Percentiles rank a stretch among this genome's conserved stretches.
Conservation (phyloP, 106 monocot genomes). For the Amphibolis antarctica region DNA sequence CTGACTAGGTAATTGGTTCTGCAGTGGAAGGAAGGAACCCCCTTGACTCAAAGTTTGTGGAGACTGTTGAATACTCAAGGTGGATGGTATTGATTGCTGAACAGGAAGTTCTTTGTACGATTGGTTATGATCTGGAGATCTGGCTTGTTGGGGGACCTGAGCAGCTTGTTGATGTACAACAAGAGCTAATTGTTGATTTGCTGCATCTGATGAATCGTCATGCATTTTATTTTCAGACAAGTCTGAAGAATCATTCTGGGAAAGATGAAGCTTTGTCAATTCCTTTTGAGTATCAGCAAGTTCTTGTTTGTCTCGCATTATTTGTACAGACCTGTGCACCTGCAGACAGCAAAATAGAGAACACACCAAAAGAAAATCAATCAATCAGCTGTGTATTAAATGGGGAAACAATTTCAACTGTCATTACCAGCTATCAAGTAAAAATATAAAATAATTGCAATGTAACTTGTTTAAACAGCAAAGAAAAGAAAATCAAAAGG, state of each 20-base stretch:
- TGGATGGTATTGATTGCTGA: constrained; percentile 19
- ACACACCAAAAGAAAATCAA: no score
- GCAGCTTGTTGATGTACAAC: constrained; percentile 38
- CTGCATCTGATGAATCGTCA: constrained; percentile 23
- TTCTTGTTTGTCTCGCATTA: constrained; percentile 89
- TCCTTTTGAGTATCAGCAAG: constrained; percentile 83
- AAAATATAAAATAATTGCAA: no score
- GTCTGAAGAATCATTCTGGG: constrained; percentile 41
- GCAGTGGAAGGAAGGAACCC: constrained; percentile 26
- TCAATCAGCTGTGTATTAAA: no score
- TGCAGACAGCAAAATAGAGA: constrained; percentile 2
- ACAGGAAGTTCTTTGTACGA: constrained; percentile 16
- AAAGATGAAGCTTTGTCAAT: constrained; percentile 56
- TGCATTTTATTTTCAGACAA: constrained; percentile 31
- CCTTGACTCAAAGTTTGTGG: constrained; percentile 32
- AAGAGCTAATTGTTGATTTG: constrained; percentile 62
- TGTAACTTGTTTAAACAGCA: no score
- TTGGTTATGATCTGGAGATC: constrained; percentile 16
- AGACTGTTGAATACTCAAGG: constrained; percentile 23
- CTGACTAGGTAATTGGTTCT: constrained; percentile 2
- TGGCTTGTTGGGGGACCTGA: constrained; percentile 1
- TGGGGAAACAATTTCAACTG: no score
- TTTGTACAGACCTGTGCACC: constrained; percentile 94
- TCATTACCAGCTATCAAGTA: no score
- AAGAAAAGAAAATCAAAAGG: no score